A percentile compares a stretch with the other conserved stretches of the same genome.
These are phyloP conservation scores for Saturnispora serradocipensis DNA, from an alignment of 805 yeast genomes.

Conservation along the genomic window DNA sequence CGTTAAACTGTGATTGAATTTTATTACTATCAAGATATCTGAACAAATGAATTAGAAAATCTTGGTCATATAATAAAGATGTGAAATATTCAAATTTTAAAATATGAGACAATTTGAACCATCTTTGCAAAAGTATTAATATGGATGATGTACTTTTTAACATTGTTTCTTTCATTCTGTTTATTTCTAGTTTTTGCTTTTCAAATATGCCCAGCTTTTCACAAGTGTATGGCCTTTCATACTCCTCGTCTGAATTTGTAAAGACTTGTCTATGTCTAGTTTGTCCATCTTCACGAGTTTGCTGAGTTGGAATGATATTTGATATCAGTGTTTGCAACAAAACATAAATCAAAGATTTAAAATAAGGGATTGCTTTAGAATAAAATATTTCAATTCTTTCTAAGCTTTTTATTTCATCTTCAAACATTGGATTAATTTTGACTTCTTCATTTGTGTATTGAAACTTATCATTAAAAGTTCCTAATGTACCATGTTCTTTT, in stretches of 20 bases:
- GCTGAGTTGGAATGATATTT: slow-evolving; percentile 26
- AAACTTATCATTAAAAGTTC: slow-evolving; percentile 9
- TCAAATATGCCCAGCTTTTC: slow-evolving; percentile 17
- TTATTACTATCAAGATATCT: slow-evolving; percentile 26
- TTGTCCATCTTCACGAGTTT: slow-evolving; percentile 18
- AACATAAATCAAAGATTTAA: slow-evolving; percentile 58
- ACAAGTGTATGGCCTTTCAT: slow-evolving; percentile 12
- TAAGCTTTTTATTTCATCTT: slow-evolving; percentile 33
- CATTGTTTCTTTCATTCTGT: slow-evolving; percentile 53
- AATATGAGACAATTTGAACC: slow-evolving; percentile 76
- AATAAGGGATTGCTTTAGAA: slow-evolving; percentile 37
- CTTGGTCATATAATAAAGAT: slow-evolving; percentile 65
- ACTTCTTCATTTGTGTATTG: slow-evolving; percentile 22
- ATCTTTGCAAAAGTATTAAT: slow-evolving; percentile 45
- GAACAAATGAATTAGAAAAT: slow-evolving; percentile 36
- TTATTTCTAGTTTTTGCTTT: slow-evolving; percentile 41
- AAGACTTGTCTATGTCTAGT: slow-evolving; percentile 13
- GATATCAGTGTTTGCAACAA: slow-evolving; percentile 55
- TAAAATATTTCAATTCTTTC: slow-evolving; percentile 56
- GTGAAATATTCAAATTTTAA: slow-evolving; percentile 70
- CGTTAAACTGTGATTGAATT: slow-evolving; percentile 19
- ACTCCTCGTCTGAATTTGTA: slow-evolving; percentile 3
- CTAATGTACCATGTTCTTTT: slow-evolving; percentile 43
- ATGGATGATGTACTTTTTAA: slow-evolving; percentile 51
- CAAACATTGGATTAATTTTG: slow-evolving; percentile 29